Evolutionary conservation across 1,284 basidiomycete species (phyloP).

Genomic region (Blastosporella zonata): DNA sequence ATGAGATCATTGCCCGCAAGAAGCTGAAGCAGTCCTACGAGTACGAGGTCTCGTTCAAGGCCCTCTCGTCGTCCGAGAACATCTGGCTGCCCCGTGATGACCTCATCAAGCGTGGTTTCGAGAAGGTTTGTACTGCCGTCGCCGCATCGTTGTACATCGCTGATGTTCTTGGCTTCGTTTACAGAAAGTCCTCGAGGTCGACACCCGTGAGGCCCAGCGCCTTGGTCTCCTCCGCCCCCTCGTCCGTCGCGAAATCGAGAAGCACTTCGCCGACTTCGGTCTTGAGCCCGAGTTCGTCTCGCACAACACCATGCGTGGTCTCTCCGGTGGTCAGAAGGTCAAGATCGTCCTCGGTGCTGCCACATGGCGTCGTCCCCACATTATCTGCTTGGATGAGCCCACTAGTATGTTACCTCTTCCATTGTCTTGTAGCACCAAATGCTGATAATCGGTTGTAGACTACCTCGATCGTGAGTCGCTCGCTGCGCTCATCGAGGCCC

Average conservation of each 20-base stretch:
- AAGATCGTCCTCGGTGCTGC: constrained; percentile 99
- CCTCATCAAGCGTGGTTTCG: constrained; percentile 95
- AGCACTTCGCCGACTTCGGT: constrained; percentile 96
- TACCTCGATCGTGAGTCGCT: constrained; percentile 98
- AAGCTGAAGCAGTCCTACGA: constrained; percentile 99
- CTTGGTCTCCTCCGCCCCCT: constrained; percentile 94
- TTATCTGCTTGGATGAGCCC: constrained; percentile 97
- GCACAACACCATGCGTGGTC: constrained; percentile 96
- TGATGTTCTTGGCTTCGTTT: constrained; percentile 17
- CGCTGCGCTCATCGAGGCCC: constrained; percentile 92
- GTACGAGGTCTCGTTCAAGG: constrained; percentile 96
- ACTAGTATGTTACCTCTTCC: constrained; percentile 57
- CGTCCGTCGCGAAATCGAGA: constrained; percentile 96
- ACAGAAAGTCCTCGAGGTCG: constrained; percentile 93
- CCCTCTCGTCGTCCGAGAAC: constrained; percentile 90
- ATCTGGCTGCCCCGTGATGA: constrained; percentile 96
- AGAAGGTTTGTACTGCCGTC: constrained; percentile 66
- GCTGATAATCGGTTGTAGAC: constrained; percentile 45
- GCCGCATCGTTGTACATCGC: neutral
- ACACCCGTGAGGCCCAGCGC: constrained; percentile 96
- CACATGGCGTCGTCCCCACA: constrained; percentile 96
- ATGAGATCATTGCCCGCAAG: constrained; percentile 90
- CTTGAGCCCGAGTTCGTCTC: constrained; percentile 96
- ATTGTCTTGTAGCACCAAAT: neutral
- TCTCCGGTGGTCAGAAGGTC: constrained; percentile 99